A percentile compares a stretch with the other conserved stretches of the same genome.
Evolutionary conservation across 768 basidiomycete species (phyloP).

Genomic region (Termitomyces sp.): DNA sequence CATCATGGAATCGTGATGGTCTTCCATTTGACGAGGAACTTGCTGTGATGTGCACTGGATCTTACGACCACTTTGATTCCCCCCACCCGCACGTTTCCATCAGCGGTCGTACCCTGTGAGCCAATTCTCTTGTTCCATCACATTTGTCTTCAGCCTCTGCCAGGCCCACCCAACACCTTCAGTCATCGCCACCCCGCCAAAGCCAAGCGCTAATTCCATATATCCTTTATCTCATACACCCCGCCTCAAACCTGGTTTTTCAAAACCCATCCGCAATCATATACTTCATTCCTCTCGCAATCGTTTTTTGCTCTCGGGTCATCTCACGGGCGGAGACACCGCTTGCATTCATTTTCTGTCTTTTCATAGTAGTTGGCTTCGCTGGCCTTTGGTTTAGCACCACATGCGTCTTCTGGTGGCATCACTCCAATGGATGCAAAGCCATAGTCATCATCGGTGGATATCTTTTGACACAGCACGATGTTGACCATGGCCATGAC

Average conservation of each 20-base stretch:
- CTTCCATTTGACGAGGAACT: constrained; percentile 12
- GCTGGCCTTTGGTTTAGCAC: constrained; percentile 84
- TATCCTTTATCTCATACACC: constrained; percentile 33
- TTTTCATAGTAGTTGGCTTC: constrained; percentile 58
- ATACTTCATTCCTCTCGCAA: constrained; percentile 68
- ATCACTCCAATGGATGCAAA: constrained; percentile 36
- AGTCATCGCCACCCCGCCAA: constrained; percentile 15
- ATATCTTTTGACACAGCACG: constrained; percentile 48
- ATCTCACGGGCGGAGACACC: constrained; percentile 80
- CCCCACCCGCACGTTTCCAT: constrained; percentile 23
- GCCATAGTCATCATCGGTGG: constrained; percentile 37
- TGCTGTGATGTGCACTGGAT: constrained; percentile 3
- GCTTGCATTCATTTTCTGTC: constrained; percentile 68
- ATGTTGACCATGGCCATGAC: constrained; percentile 78
- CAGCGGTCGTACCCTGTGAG: neutral
- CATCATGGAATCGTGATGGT: no score
- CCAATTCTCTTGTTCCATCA: constrained; percentile 18
- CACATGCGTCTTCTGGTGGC: constrained; percentile 89
- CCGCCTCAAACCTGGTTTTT: no score
- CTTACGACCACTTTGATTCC: constrained; percentile 12
- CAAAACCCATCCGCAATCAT: constrained; percentile 44
- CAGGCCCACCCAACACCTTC: constrained; percentile 10
- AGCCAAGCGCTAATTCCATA: constrained; percentile 1
- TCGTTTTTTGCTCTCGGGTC: constrained; percentile 68
- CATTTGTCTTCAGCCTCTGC: constrained; percentile 14